Evolutionary conservation across 768 basidiomycete species (phyloP), one percentile per base, ranked within the genome.

Genomic region (Lactifluus echinatus): DNA sequence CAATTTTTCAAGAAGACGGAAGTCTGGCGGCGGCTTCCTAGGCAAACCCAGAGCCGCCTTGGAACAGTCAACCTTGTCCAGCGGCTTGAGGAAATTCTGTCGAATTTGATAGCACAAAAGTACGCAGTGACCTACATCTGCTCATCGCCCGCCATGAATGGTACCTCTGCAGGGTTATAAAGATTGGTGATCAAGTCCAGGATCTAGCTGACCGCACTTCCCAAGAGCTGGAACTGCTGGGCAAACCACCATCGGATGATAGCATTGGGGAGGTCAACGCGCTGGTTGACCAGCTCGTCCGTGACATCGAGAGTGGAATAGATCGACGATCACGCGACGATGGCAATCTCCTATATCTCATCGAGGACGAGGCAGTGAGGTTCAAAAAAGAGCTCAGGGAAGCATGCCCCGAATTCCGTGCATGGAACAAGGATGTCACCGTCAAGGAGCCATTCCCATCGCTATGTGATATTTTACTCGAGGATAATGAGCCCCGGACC

Each of bases 101-200:
- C 55, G 2, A n/a, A 23, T 0, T 33, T 60, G 21, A 58, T 60
- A 44, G 4, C 43, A 21, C 1, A 1, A 0, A 33, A 8, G 59
- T 60, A 52, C 2, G 34, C 31, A 17, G 28, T 8, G 1, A 31
- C 42, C 12, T 29, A n/a, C 21, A 15, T 21, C 14, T 14, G 6
- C 15, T 53, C 52, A 36, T 4, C 17, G 15, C 24, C 23, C 14
- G 11, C 19, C n/a, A 3, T 31, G 4, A 43, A 24, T 49, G 12
- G 24, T 24, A 43, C 24, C 17, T n/a, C 21, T 15, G 23, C 26
- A 87, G 85, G 40, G 71, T 87, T 0, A 83, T 83, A 0, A 69
- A 77, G 43, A 79, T 86, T n/a, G 74, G 76, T 42, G 67, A 75
- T 0, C 82, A 84, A 59, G 66, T 86, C 21, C 71, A 73, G 29